Evolutionary conservation across 257 asterid genomes (phyloP), one percentile per base, ranked within the genome.

Genomic region (Primulina huaijiensis): DNA sequence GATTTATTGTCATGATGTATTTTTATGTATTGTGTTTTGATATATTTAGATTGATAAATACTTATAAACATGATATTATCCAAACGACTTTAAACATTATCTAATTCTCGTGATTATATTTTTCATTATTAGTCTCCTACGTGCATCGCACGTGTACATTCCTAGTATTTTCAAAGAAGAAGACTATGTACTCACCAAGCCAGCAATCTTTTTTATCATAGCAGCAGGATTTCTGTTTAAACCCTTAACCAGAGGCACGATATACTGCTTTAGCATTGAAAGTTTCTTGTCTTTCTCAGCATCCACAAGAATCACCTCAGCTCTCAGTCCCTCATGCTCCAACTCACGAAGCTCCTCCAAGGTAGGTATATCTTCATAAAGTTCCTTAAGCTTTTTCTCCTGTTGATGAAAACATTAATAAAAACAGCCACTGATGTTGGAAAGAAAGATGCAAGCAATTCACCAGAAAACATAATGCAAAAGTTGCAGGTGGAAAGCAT

Each of bases 321-420:
- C 85, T 81, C 90, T 80, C 79, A 91, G 75, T 68, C 90, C 97
- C 80, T 91, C 89, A 68, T 79, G 84, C 82, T 87, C 99, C 92
- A 89, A 73, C 37, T 80, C 83, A 68, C 79, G 90, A 78, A 94
- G 90, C 85, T 94, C 96, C 76, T 89, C 99, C 65, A 91, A 75
- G 61, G 96, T 71, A 74, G 99, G 99, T 73, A 94, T 78, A 78
- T 86, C 90, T 75, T 84, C 96, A 79, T 80, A 89, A 59, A 81
- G 84, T 55, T 91, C 99, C 84, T 89, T 94, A 75, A 94, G 87
- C 85, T 82, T 87, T 87, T 84, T 91, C 77, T 94, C 99, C 99
- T 93, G 88, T 60, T 35, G 67, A 69, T 57, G 58, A 56, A 31
- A 66, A 72, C 30, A 50, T 33, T 60, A 69, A 63, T 63, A 69